Conservation (phyloP, 345 rosid species). For the Noccaea bulbosa region DNA sequence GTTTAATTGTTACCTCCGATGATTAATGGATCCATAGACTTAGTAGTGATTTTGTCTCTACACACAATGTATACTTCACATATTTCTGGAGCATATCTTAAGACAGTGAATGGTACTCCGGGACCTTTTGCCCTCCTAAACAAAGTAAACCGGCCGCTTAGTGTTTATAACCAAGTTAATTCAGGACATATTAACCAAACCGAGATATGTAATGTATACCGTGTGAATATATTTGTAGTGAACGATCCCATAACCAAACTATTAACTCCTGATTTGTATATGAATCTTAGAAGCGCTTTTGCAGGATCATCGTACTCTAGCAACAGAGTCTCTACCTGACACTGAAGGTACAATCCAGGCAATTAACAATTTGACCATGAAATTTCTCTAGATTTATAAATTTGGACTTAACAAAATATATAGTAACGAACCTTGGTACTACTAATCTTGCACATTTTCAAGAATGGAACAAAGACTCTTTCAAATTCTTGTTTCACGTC, state of each 20-base stretch:
- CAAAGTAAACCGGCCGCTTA: conserved; percentile 20
- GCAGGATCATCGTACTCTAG: conserved; percentile 77
- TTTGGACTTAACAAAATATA: not conserved
- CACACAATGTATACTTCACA: conserved; percentile 63
- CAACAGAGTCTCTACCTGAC: conserved; percentile 69
- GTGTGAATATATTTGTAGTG: conserved; percentile 48
- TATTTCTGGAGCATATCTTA: conserved; percentile 56
- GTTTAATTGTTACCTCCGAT: conserved; percentile 38
- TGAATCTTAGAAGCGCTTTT: conserved; percentile 57
- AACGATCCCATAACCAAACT: conserved; percentile 80
- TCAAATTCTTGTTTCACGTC: conserved; percentile 60
- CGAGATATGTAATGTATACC: conserved; percentile 46
- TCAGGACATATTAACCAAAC: not conserved
- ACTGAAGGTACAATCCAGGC: conserved; percentile 19
- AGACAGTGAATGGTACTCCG: conserved; percentile 59
- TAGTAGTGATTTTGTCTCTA: conserved; percentile 49
- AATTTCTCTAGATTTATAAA: not conserved
- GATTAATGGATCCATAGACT: conserved; percentile 48
- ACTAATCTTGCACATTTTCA: conserved; percentile 58
- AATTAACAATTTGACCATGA: conserved; percentile 1
- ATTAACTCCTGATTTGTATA: conserved; percentile 52
- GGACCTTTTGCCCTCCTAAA: conserved; percentile 63
- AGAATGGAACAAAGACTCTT: conserved; percentile 59
- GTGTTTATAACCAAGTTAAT: not conserved
- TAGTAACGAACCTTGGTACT: conserved; percentile 37